Base-by-base conservation (phyloP, 169 alveolate genomes). In the Plasmodium knowlesi region DNA sequence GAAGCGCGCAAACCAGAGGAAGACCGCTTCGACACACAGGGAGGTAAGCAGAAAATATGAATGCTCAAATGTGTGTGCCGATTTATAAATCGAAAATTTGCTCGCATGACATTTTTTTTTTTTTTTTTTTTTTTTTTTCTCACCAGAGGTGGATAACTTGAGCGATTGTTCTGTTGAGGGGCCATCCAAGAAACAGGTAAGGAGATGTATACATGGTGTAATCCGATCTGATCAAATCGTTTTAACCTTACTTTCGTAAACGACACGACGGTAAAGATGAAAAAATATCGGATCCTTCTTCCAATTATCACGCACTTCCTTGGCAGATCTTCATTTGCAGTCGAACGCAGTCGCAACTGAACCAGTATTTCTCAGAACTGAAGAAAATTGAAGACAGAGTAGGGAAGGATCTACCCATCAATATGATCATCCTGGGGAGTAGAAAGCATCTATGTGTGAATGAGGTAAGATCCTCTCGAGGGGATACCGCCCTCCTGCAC, bases 281-380 rank as follows among this genome's bases (percentile, higher is more conserved):
- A 12, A 1, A 43, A 5, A 43, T 4, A 32, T 12, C 54, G 3
- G 5, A 43, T 9, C 74, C 32, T 9, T 19, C 32, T 2, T 19
- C 4, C 74, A 1, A 5, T 14, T 25, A 12, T 6, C 74, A 3
- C 74, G n/a, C 74, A 28, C 25, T 9, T 2, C 25, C 74, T 9
- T 9, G 32, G 5, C 95, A 96, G 96, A 79, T 96, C 32, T 71
- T 96, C 39, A 94, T 96, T 14, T 85, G 96, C 93, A 96, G 96
- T 80, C 67, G 97, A 46, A 96, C 96, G 22, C 97, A 96, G 57
- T 89, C 96, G 34, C 97, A 96, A 41, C 86, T 96, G 73, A 80
- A 82, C 12, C 97, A 96, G 83, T 96, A 94, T 46, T 86, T 96
- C 39, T 72, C 34, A 4, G 97, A 96, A 72, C 30, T 96, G 22